A percentile compares a stretch with the other conserved stretches of the same genome.
Evolutionary conservation across 2,329 filamentous ascomycete species (phyloP).

Genomic region (Monosporascus sp.): DNA sequence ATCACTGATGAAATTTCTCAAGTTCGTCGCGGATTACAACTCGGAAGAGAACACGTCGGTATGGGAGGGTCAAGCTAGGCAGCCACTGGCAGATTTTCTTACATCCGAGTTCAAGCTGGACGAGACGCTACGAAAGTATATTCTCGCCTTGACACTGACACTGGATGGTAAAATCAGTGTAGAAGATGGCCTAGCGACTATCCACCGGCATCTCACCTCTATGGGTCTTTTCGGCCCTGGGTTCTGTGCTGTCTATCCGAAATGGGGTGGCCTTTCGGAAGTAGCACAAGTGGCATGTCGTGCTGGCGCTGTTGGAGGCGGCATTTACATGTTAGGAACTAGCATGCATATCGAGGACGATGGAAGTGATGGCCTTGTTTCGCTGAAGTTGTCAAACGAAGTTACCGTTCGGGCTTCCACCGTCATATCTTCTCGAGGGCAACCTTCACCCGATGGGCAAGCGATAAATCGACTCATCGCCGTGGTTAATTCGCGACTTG

Average conservation of each 20-base stretch:
- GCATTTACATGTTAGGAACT: slow-evolving; percentile 79
- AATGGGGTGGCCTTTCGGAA: slow-evolving; percentile 88
- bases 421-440: slow-evolving; percentile 43
- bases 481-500: slow-evolving; percentile 62
- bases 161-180: slow-evolving; percentile 59
- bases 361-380: slow-evolving; percentile 25
- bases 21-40: slow-evolving; percentile 73
- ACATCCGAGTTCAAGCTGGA: slow-evolving; percentile 62
- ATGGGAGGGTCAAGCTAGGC: slow-evolving; percentile 54
- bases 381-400: slow-evolving; percentile 51
- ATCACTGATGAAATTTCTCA: slow-evolving; percentile 86
- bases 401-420: slow-evolving; percentile 50
- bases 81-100: slow-evolving; percentile 55
- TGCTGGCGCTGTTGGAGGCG: slow-evolving; percentile 84
- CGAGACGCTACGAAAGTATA: slow-evolving; percentile 55
- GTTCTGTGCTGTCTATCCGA: slow-evolving; percentile 84
- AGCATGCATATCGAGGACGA: slow-evolving; percentile 43
- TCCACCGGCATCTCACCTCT: slow-evolving; percentile 76
- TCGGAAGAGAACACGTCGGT: slow-evolving; percentile 46
- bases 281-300: slow-evolving; percentile 88
- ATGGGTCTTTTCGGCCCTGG: slow-evolving; percentile 84
- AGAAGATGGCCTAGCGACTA: slow-evolving; percentile 61
- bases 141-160: slow-evolving; percentile 67
- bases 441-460: slow-evolving; percentile 17
- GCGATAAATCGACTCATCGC: slow-evolving; percentile 58